Conservation (phyloP, 345 rosid genomes). For the Boechera retrofracta region DNA sequence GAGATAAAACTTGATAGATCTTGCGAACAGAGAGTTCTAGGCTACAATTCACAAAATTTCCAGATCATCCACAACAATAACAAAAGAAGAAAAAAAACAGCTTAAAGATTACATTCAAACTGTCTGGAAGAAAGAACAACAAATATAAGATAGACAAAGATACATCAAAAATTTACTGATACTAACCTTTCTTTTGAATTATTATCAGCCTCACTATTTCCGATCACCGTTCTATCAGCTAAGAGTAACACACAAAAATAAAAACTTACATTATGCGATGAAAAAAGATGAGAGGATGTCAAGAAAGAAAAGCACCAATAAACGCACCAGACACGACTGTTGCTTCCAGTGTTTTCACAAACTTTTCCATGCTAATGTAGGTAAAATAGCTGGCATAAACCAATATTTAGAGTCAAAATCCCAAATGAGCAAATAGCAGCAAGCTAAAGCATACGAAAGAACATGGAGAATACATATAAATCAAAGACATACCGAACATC, state of each 20-base stretch:
- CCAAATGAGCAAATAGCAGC: slow-evolving; percentile 16
- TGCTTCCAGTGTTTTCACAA: slow-evolving; percentile 57
- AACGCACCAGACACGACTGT: slow-evolving; percentile 51
- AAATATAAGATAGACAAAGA: background rate
- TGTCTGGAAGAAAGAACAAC: background rate
- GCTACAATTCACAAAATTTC: slow-evolving; percentile 50
- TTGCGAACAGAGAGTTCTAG: slow-evolving; percentile 54
- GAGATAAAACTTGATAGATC: slow-evolving; percentile 63
- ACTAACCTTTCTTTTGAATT: slow-evolving; percentile 60
- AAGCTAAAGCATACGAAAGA: slow-evolving; percentile 1
- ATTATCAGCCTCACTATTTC: slow-evolving; percentile 34
- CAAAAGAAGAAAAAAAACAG: background rate
- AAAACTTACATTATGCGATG: background rate
- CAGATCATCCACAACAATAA: slow-evolving; percentile 5
- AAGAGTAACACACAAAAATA: slow-evolving; percentile 4
- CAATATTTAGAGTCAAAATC: background rate
- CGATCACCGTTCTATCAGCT: slow-evolving; percentile 41
- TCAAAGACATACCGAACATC: slow-evolving; percentile 68
- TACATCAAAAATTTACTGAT: background rate
- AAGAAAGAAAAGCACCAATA: slow-evolving; percentile 1
- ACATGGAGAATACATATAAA: background rate
- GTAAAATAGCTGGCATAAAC: slow-evolving; percentile 68
- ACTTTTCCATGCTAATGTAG: slow-evolving; percentile 74
- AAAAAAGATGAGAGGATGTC: background rate
- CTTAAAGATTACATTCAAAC: background rate